Evolutionary conservation across 2,329 filamentous ascomycete genomes (phyloP).

Genomic region (Xylariales sp.): DNA sequence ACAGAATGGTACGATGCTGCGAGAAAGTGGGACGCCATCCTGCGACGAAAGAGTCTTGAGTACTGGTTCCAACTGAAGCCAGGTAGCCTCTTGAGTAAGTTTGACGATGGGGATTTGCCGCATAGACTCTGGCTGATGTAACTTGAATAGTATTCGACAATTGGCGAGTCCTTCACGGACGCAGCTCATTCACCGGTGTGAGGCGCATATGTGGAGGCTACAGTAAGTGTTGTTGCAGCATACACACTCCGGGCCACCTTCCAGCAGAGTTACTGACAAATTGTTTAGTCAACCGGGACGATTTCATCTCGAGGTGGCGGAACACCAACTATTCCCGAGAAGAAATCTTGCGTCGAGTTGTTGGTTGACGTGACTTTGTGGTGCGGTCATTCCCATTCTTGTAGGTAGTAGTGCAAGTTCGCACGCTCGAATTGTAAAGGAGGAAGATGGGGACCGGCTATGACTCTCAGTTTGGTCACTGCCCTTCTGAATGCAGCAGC

Average conservation of each 20-base stretch:
- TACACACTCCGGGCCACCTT: neutral
- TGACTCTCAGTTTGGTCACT: too few relatives aligned
- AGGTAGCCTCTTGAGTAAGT: slow-evolving; percentile 70
- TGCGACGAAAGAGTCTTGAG: slow-evolving; percentile 61
- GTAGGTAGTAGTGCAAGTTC: too few relatives aligned
- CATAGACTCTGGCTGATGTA: too few relatives aligned
- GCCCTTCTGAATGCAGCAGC: too few relatives aligned
- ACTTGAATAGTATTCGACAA: slow-evolving; percentile 94
- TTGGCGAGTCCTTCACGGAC: slow-evolving; percentile 87
- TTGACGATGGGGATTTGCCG: too few relatives aligned
- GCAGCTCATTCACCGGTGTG: slow-evolving; percentile 76
- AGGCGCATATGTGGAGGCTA: slow-evolving; percentile 90
- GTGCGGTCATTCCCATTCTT: too few relatives aligned
- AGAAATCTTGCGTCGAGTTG: slow-evolving; percentile 33
- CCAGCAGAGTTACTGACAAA: slow-evolving; percentile 10
- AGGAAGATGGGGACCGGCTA: too few relatives aligned
- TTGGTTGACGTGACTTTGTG: slow-evolving; percentile 22
- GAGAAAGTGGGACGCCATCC: slow-evolving; percentile 64
- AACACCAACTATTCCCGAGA: slow-evolving; percentile 61
- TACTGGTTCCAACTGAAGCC: slow-evolving; percentile 80
- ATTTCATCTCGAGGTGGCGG: slow-evolving; percentile 73
- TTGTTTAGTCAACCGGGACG: slow-evolving; percentile 67
- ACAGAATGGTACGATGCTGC: slow-evolving; percentile 77
- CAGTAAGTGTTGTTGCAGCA: slow-evolving; percentile 51
- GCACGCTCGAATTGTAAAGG: too few relatives aligned